These are phyloP conservation scores for Dothideomycetes sp. DNA, from an alignment of 2,329 filamentous ascomycete species.

Conservation along the genomic window DNA sequence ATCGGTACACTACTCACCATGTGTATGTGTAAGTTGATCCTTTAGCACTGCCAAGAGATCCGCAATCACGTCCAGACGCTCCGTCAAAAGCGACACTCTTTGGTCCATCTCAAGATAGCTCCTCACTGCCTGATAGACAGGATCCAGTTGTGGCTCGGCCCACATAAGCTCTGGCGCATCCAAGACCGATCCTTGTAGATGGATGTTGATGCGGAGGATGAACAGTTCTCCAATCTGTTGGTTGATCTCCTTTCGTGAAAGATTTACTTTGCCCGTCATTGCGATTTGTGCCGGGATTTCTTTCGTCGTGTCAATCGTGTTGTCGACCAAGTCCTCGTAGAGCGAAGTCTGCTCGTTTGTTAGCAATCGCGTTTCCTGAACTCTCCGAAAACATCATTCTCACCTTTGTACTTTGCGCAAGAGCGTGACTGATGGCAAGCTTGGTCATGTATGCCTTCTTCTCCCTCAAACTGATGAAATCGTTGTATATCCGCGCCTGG, in stretches of 20 bases:
- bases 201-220: constrained; percentile 94
- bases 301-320: constrained; percentile 86
- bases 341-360: constrained; percentile 60
- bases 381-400: neutral
- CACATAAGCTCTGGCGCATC: constrained; percentile 97
- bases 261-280: constrained; percentile 78
- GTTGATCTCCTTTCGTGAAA: constrained; percentile 85
- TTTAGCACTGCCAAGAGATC: constrained; percentile 88
- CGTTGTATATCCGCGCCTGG: constrained; percentile 97
- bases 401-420: constrained; percentile 91
- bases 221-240: constrained; percentile 99
- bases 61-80: constrained; percentile 83
- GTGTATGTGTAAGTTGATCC: constrained; percentile 87
- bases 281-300: constrained; percentile 90
- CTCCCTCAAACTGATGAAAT: constrained; percentile 90
- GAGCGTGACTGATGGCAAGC: constrained; percentile 86
- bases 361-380: constrained; percentile 2
- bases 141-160: constrained; percentile 93
- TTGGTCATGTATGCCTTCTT: constrained; percentile 98
- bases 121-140: constrained; percentile 88
- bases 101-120: constrained; percentile 98
- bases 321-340: constrained; percentile 89
- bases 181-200: constrained; percentile 90
- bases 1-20: constrained; percentile 53
- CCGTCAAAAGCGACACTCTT: constrained; percentile 76